Base-by-base conservation (phyloP, 495 filamentous ascomycete genomes). In the Filosporella fistucella region DNA sequence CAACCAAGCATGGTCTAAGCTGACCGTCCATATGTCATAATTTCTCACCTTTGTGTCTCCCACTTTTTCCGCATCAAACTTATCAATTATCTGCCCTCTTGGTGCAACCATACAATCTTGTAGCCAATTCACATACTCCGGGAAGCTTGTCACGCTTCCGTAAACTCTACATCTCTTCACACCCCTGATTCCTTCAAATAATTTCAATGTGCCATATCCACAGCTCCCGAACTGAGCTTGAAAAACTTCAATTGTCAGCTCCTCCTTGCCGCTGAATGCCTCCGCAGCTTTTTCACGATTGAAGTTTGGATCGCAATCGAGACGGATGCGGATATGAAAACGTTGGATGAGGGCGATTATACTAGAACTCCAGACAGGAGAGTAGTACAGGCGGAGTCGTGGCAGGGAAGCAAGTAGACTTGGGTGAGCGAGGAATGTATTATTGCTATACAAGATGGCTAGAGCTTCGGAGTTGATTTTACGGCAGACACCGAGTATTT, bases 361-460 rank as follows among this genome's bases (percentile, higher is more conserved):
- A 2, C 26, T 28, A 14, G 60, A 35, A 42, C 39, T 45, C 26
- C 55, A 55, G 34, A 77, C 58, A 5, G 72, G 65, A 9, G 36
- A 36, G 42, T 59, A 53, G 37, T 41, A 48, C 12, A 26, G 39
- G 41, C 64, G 62, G 3, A 75, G 67, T 20, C 61, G 65, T 9
- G 77, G 75, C 6, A 70, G 58, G 6, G 55, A 34, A 17, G 72
- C 61, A 0, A 80, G 68, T 12, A 71, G 67, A 22, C 61, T 54
- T 3, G 64, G 57, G 64, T 81, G 71, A 1, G 77, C 75, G 28
- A 68, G 45, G 66, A 80, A 81, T 16, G 54, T 70, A 61, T 77
- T 78, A 35, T 43, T 46, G 23, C 55, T 42, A 66, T 78, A 80
- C 28, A 79, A 68, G 7, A 78, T 46, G 11, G 68, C 60, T 1